Percentiles rank a stretch among this genome's conserved stretches.
Conservation (phyloP, 2,329 filamentous ascomycete species). For the Drechslerella dactyloides region DNA sequence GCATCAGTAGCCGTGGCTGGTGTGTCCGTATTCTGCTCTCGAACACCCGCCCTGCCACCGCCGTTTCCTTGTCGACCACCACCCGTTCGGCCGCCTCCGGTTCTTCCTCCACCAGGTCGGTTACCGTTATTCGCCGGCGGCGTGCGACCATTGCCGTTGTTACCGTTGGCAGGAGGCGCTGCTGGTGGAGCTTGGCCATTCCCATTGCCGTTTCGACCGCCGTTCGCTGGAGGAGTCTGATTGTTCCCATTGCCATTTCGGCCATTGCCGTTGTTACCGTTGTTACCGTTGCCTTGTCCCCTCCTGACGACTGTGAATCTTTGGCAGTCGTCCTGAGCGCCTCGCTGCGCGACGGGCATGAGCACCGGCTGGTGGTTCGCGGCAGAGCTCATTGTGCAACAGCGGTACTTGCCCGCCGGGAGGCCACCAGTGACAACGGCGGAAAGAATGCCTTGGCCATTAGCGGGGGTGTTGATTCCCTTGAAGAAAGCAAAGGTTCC, state of each 20-base stretch:
- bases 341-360: conserved; percentile 72
- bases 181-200: conserved; percentile 25
- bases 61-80: not conserved
- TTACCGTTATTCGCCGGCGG: not conserved
- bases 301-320: conserved; percentile 64
- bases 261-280: conserved; percentile 51
- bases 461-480: conserved; percentile 69
- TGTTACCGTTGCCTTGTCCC: conserved; percentile 55
- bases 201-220: conserved; percentile 33
- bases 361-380: conserved; percentile 71
- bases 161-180: conserved; percentile 25
- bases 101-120: not conserved
- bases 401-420: conserved; percentile 68
- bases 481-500: conserved; percentile 69
- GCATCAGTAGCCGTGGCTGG: not conserved
- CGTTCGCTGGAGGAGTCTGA: not conserved
- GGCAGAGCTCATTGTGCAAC: conserved; percentile 70
- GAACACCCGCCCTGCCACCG: not conserved
- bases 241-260: conserved; percentile 28
- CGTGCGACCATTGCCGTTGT: not conserved
- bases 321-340: conserved; percentile 70
- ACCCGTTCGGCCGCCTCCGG: not conserved
- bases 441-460: conserved; percentile 64
- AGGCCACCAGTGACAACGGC: conserved; percentile 67
- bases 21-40: not conserved